Percentiles rank a stretch among this genome's conserved stretches.
These are phyloP conservation scores for Leptographium flavum DNA, from an alignment of 2,329 filamentous ascomycete species.

Conservation along the genomic window DNA sequence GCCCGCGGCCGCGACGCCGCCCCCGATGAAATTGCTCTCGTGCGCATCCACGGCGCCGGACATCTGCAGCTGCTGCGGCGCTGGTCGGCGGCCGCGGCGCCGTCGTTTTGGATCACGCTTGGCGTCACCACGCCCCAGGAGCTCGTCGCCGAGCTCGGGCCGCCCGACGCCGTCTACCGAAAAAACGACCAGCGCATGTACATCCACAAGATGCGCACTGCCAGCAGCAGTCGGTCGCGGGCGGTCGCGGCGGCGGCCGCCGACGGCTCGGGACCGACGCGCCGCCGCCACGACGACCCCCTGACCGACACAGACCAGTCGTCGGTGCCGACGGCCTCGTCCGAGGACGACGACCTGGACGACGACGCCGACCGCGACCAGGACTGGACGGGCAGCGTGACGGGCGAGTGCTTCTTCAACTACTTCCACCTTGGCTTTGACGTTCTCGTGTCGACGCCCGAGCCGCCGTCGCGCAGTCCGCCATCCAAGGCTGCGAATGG, in stretches of 20 bases:
- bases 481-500: no score
- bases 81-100: slow-evolving; percentile 19
- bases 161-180: slow-evolving; percentile 85
- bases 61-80: slow-evolving; percentile 64
- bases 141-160: slow-evolving; percentile 75
- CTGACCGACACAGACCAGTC: slow-evolving; percentile 62
- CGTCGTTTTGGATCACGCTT: slow-evolving; percentile 51
- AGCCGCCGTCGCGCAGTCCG: slow-evolving; percentile 38
- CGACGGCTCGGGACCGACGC: slow-evolving; percentile 21
- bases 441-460: slow-evolving; percentile 71
- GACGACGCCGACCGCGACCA: slow-evolving; percentile 32
- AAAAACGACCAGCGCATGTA: slow-evolving; percentile 83
- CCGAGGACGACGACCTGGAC: slow-evolving; percentile 49
- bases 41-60: slow-evolving; percentile 65
- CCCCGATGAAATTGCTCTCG: slow-evolving; percentile 78
- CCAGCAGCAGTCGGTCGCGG: slow-evolving; percentile 34
- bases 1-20: slow-evolving; percentile 60
- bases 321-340: slow-evolving; percentile 55
- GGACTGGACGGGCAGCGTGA: no score
- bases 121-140: slow-evolving; percentile 88
- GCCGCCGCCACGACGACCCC: slow-evolving; percentile 28
- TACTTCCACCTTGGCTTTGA: slow-evolving; percentile 96
- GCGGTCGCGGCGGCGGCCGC: slow-evolving; percentile 22
- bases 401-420: slow-evolving; percentile 82
- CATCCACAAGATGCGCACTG: slow-evolving; percentile 55